These are phyloP conservation scores for Cladosporium oxysporum DNA, from an alignment of 2,329 filamentous ascomycete genomes.

Conservation along the genomic window DNA sequence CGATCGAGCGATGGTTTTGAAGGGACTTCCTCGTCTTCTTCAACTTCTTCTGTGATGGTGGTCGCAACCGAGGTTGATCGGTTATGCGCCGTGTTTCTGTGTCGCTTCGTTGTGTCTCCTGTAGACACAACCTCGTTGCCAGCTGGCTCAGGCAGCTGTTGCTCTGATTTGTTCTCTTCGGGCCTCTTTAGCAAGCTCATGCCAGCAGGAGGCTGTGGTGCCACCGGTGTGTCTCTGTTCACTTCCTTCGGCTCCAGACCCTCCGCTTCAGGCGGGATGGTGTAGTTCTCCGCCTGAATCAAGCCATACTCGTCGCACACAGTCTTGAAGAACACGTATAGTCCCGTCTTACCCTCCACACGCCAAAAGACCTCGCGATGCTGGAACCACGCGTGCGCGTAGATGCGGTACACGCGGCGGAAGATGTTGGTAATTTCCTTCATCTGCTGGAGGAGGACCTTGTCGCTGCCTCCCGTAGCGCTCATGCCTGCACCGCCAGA, in stretches of 20 bases:
- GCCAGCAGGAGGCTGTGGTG: constrained; percentile 21
- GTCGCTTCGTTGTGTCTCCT: constrained; percentile 74
- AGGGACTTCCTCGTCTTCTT: constrained; percentile 44
- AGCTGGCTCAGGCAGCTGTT: constrained; percentile 34
- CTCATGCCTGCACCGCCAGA: constrained; percentile 28
- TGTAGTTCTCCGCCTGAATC: constrained; percentile 92
- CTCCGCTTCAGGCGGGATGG: constrained; percentile 89
- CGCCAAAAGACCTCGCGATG: constrained; percentile 94
- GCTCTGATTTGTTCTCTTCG: constrained; percentile 21
- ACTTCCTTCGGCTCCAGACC: constrained; percentile 60
- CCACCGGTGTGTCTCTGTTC: constrained; percentile 21
- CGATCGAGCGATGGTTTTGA: constrained; percentile 31
- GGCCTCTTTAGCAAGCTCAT: constrained; percentile 42
- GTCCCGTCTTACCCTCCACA: constrained; percentile 83
- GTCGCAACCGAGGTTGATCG: constrained; percentile 73
- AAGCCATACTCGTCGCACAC: constrained; percentile 91
- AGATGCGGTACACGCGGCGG: constrained; percentile 89
- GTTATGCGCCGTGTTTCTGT: constrained; percentile 79
- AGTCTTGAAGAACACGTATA: constrained; percentile 96
- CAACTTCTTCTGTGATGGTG: constrained; percentile 80
- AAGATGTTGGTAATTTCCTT: constrained; percentile 95
- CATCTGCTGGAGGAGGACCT: constrained; percentile 56
- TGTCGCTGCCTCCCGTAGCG: constrained; percentile 33
- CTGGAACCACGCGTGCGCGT: constrained; percentile 98
- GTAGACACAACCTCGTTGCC: constrained; percentile 53